A percentile compares a stretch with the other conserved stretches of the same genome.
Evolutionary conservation across 768 basidiomycete species (phyloP).

Genomic region (Phlebiopsis flavidoalba): DNA sequence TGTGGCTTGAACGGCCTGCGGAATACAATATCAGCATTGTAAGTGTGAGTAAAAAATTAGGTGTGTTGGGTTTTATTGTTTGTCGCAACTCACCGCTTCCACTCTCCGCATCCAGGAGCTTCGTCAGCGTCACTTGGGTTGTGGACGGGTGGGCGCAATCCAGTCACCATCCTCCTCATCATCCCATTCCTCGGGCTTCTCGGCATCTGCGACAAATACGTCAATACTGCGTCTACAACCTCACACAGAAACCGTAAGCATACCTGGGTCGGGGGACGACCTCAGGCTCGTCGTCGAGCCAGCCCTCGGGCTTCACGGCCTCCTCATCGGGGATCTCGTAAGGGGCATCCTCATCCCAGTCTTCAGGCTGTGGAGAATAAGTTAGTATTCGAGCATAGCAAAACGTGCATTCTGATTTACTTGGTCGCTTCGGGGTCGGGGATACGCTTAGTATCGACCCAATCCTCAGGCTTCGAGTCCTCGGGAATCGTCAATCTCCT

Average conservation of each 20-base stretch:
- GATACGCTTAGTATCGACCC: constrained; percentile 91
- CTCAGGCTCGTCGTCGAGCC: constrained; percentile 86
- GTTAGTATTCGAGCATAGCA: background rate
- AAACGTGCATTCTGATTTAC: constrained; percentile 28
- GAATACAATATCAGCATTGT: background rate
- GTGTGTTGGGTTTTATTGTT: too few relatives aligned
- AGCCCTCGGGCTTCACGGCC: constrained; percentile 88
- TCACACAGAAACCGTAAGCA: background rate
- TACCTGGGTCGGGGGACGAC: constrained; percentile 85
- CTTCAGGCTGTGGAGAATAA: constrained; percentile 56
- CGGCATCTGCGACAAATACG: constrained; percentile 46
- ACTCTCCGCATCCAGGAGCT: constrained; percentile 92
- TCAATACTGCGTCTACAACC: background rate
- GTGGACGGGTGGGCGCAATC: constrained; percentile 81
- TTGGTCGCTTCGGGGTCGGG: constrained; percentile 80
- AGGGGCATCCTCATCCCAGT: constrained; percentile 98
- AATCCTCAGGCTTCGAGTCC: constrained; percentile 85
- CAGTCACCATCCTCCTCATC: constrained; percentile 99
- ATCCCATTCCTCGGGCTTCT: constrained; percentile 99
- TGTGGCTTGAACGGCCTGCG: constrained; percentile 67
- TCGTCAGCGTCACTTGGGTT: constrained; percentile 90
- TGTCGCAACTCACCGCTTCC: constrained; percentile 51
- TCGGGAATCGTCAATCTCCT: constrained; percentile 92
- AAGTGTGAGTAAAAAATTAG: constrained; percentile 7
- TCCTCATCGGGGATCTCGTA: constrained; percentile 86